Evolutionary conservation across 1,284 basidiomycete species (phyloP).

Genomic region (Porodaedalea pini): DNA sequence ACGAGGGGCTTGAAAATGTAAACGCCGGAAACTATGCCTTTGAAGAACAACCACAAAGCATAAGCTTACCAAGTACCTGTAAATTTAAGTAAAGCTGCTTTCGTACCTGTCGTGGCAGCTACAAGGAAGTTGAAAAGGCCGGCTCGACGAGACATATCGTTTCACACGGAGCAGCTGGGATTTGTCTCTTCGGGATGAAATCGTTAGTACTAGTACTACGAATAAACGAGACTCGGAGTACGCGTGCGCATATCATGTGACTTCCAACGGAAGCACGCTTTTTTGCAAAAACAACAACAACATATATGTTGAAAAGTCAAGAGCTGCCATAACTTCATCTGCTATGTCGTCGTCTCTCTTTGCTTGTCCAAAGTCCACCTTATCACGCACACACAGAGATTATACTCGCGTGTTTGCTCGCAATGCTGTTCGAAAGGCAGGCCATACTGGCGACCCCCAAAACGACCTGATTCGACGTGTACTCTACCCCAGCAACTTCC

Average conservation of each 20-base stretch:
- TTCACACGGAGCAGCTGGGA: no score
- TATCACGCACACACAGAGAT: not conserved
- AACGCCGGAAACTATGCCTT: conserved; percentile 58
- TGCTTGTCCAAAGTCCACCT: not conserved
- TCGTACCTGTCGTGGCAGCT: conserved; percentile 16
- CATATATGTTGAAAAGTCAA: no score
- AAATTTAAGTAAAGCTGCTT: not conserved
- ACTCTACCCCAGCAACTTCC: conserved; percentile 76
- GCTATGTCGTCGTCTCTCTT: conserved; percentile 1
- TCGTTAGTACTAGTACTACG: no score
- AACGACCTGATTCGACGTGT: conserved; percentile 71
- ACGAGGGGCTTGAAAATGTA: conserved; percentile 51
- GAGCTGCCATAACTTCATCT: no score
- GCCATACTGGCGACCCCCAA: conserved; percentile 48
- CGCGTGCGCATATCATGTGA: no score
- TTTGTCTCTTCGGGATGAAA: no score
- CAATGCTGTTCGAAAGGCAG: conserved; percentile 22
- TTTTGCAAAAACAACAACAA: no score
- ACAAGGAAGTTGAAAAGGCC: conserved; percentile 12
- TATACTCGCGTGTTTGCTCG: conserved; percentile 8
- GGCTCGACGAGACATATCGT: conserved; percentile 9
- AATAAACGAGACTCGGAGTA: no score
- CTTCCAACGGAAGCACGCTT: no score
- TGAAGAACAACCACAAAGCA: not conserved
- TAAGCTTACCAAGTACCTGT: not conserved